A percentile compares a stretch with the other conserved stretches of the same genome.
These are phyloP conservation scores for Quercus dentata DNA, from an alignment of 306 rosid species.

Conservation along the genomic window DNA sequence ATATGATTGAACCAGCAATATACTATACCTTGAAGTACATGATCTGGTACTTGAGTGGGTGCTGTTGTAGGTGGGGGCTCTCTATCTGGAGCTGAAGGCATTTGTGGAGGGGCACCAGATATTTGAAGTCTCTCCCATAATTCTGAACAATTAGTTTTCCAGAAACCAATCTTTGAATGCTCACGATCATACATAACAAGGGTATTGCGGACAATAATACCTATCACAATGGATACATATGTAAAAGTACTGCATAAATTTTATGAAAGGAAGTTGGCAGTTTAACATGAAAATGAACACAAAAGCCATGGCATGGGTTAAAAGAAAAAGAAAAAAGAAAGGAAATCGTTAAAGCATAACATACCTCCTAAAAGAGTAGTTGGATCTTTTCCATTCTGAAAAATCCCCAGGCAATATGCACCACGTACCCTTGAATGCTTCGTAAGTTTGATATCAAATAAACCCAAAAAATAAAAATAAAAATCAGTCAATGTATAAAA, in stretches of 20 bases:
- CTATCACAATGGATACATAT: constrained; percentile 34
- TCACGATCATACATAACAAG: constrained; percentile 89
- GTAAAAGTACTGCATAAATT: constrained; percentile 11
- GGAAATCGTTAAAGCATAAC: neutral
- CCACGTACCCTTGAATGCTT: constrained; percentile 90
- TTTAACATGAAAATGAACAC: neutral
- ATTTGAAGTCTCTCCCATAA: constrained; percentile 75
- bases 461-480: constrained; percentile 9
- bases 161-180: constrained; percentile 77
- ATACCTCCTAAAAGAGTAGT: constrained; percentile 98
- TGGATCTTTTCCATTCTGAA: constrained; percentile 79
- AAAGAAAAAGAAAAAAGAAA: neutral
- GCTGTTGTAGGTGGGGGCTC: constrained; percentile 46
- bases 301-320: constrained; percentile 14
- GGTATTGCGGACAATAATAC: constrained; percentile 87
- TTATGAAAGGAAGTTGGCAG: constrained; percentile 3
- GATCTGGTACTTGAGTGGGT: constrained; percentile 49
- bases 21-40: constrained; percentile 51
- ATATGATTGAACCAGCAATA: constrained; percentile 15
- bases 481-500: constrained; percentile 12
- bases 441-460: constrained; percentile 26
- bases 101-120: constrained; percentile 48
- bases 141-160: constrained; percentile 98
- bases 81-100: constrained; percentile 41
- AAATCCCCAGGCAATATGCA: constrained; percentile 92